These are phyloP conservation scores for Chytriomyces hyalinus DNA, from an alignment of 192 early-diverging fungal species.

Conservation along the genomic window DNA sequence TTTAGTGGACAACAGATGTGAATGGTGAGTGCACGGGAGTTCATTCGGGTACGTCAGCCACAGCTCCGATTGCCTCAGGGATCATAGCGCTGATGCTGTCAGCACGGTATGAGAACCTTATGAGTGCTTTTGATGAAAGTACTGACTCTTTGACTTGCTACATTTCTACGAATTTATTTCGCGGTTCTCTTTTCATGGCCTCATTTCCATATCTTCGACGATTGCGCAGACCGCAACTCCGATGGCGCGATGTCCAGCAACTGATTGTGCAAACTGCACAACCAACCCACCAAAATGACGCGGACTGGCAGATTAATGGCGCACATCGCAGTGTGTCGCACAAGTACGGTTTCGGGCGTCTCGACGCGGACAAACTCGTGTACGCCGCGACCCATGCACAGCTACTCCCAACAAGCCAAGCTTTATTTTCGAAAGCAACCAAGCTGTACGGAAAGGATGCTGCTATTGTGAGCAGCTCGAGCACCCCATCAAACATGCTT, in stretches of 20 bases:
- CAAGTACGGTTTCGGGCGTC: conserved; percentile 91
- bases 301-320: conserved; percentile 74
- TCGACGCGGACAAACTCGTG: conserved; percentile 85
- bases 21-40: conserved; percentile 69
- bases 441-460: conserved; percentile 30
- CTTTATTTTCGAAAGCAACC: conserved; percentile 47
- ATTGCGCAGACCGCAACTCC: conserved; percentile 76
- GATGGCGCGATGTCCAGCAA: conserved; percentile 94
- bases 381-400: conserved; percentile 63
- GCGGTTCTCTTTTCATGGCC: not conserved
- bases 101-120: conserved; percentile 42
- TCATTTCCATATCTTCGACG: not conserved
- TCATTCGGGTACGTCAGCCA: conserved; percentile 94
- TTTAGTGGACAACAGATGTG: conserved; percentile 86
- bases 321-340: conserved; percentile 82
- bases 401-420: conserved; percentile 69
- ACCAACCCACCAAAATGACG: conserved; percentile 69
- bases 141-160: not conserved
- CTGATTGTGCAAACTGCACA: conserved; percentile 78
- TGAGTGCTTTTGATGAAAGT: too few species aligned
- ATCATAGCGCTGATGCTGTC: conserved; percentile 87
- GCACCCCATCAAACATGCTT: conserved; percentile 35
- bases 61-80: conserved; percentile 91
- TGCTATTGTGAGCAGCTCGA: conserved; percentile 18
- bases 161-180: conserved; percentile 13